Base-by-base conservation (phyloP, 164 flowering plant genomes). In the Aristolochia fimbriata region DNA sequence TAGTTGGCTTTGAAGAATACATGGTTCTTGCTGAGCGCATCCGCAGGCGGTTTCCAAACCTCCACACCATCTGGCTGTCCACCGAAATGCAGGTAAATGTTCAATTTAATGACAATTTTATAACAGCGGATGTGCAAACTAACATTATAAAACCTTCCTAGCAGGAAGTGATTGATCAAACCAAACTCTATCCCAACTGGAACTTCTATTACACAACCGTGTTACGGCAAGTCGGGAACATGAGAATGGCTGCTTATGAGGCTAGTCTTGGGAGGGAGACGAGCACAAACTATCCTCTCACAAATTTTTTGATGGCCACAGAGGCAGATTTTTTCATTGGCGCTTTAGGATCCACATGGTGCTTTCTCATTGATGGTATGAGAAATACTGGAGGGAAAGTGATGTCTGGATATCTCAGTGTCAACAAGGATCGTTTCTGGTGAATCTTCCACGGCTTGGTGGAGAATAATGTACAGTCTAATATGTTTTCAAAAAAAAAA, bases 281-380 rank as follows among this genome's bases (percentile, higher is more conserved):
- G 25, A 84, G 97, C 77, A 93, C 90, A 31, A 78, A 87, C 60
- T 80, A 87, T 63, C 88, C 94, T 0, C 72, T 87, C 9, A 80
- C 78, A 0, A 87, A 87, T 68, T 87, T 87, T 77, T 71, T 84
- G 71, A 84, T 87, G 94, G 94, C 94, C 2, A 21, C 77, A 0
- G 86, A 87, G 22, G 79, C 90, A 6, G 86, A 87, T 64, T 87
- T 83, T 72, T 87, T 93, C 64, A 64, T 90, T 13, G 99, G 99
- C 19, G 99, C 97, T 31, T 76, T 93, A 73, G 99, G 99, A 57
- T 93, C 99, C 3, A 88, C 99, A 8, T 93, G 99, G 99, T 86
- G 95, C 69, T 88, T 71, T 68, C 89, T 90, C 51, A 90, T 93
- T 21, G 99, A 93, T 60, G 91, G 99, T 22, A 93, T 93, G 99